Evolutionary conservation across 768 basidiomycete genomes (phyloP), one percentile per base, ranked within the genome.

Genomic region (Coprinopsis sp.): DNA sequence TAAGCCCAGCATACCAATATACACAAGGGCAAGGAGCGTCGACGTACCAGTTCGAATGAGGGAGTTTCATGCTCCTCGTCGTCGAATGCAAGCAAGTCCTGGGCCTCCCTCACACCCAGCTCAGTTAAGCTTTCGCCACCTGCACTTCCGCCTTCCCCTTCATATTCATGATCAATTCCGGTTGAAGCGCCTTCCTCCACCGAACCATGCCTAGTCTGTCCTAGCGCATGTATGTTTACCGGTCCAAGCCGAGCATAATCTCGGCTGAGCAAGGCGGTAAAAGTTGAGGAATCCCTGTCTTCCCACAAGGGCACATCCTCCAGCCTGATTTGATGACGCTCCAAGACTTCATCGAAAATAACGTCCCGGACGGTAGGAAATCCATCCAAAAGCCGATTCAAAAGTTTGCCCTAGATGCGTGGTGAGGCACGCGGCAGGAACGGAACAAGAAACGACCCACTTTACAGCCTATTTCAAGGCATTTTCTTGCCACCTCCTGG

Each of bases 391-490:
- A 89, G 68, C 52, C 67, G 74, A 57, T 76, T 74, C 47, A 90
- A 60, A 48, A 87, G 76, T 63, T 79, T 82, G 16, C 87, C 87
- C 80, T 84, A 47, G 21, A 38, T 47, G 36, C 28, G 34, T 40
- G 11, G 12, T 46, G 27, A 37, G 36, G 3, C 8, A 43, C 29
- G 24, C 34, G 16, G 43, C 27, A 28, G 11, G 27, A 22, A 16
- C 12, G n/a, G n/a, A 23, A 43, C 14, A 22, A 36, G 24, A 19
- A 18, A 27, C 19, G 33, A 52, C 65, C 43, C 51, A 77, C 75
- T 66, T 78, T 78, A 72, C 80, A 81, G 7, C 78, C 76, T 40
- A 81, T 70, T 57, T 78, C 79, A 40, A 88, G 63, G 58, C 79
- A 84, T 46, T 69, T 71, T 40, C 70, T 59, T 6, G 77, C 76